Conservation (phyloP, 331 rosid genomes). For the Prunus yedoensis region DNA sequence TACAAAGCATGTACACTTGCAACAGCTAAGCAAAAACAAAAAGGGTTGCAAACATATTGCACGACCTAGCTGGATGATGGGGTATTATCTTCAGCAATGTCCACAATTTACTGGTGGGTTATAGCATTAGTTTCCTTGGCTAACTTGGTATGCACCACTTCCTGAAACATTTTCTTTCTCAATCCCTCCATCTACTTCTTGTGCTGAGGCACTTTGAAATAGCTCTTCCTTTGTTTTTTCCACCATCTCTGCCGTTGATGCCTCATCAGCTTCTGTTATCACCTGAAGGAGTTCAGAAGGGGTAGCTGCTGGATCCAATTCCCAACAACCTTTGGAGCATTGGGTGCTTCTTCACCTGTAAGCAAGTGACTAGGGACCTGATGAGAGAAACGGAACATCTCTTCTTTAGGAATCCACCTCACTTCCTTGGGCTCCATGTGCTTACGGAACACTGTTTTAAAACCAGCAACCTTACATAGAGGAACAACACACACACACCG, state of each 20-base stretch:
- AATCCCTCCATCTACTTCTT: neutral
- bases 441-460: conserved; percentile 37
- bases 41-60: neutral
- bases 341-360: conserved; percentile 39
- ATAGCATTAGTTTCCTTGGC: conserved; percentile 2
- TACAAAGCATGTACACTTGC: neutral
- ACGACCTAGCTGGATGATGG: neutral
- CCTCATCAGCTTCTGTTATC: conserved; percentile 20
- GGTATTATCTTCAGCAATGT: conserved; percentile 1
- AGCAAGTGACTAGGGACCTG: conserved; percentile 43
- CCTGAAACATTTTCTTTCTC: conserved; percentile 7
- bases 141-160: neutral
- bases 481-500: conserved; percentile 35
- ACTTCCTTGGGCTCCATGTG: conserved; percentile 26
- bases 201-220: neutral
- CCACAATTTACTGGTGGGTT: conserved; percentile 3
- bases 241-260: conserved; percentile 13
- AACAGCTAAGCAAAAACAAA: neutral
- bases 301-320: conserved; percentile 49
- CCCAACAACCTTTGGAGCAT: conserved; percentile 42
- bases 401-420: conserved; percentile 32
- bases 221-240: neutral
- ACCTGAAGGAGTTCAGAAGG: conserved; percentile 40
- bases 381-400: conserved; percentile 48
- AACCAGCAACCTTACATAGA: conserved; percentile 37